Base-by-base conservation (phyloP, 805 yeast genomes). In the Metschnikowia lachancei region DNA sequence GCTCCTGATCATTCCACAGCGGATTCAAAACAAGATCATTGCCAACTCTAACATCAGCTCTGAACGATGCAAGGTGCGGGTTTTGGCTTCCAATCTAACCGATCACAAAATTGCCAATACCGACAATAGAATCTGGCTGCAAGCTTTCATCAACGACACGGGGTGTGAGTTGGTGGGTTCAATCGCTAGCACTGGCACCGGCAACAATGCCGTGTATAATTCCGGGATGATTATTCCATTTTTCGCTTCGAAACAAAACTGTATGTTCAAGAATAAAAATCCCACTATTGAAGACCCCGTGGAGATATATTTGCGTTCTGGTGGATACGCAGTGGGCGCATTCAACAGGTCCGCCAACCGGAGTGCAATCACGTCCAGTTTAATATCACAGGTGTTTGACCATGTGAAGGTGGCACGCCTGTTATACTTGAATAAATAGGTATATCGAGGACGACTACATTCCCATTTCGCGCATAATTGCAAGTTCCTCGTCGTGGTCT, bases 201-300 rank as follows among this genome's bases (percentile, higher is more conserved):
- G 36, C 39, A 77, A 69, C 50, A 75, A 66, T 40, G 64, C 74
- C 31, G 85, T 85, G 0, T 28, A 68, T 49, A 75, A 65, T 40
- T 63, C 74, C 26, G 87, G 86, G 0, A 50, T 77, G 3, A 65
- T 78, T 17, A 72, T 81, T 74, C 82, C 85, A 0, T 76, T 81
- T 52, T 72, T 61, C 56, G 66, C 75, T 45, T 63, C 65, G 30
- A 63, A 66, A 16, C 65, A 80, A 2, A 75, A 67, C 53, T 54
- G 80, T 28, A 26, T 45, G n/a, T 17, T 14, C 11, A 44, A 33
- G 13, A 18, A 14, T 17, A 40, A 32, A 17, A 40, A 40, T 26
- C 10, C 20, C 16, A 6, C 35, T 3, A 22, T 22, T 11, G 49
- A 40, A 19, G 45, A 39, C 31, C 14, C 38, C n/a, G 34, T 45